These are phyloP conservation scores for Arxiozyma telluris DNA, from an alignment of 1,139 yeast genomes.

Conservation along the genomic window DNA sequence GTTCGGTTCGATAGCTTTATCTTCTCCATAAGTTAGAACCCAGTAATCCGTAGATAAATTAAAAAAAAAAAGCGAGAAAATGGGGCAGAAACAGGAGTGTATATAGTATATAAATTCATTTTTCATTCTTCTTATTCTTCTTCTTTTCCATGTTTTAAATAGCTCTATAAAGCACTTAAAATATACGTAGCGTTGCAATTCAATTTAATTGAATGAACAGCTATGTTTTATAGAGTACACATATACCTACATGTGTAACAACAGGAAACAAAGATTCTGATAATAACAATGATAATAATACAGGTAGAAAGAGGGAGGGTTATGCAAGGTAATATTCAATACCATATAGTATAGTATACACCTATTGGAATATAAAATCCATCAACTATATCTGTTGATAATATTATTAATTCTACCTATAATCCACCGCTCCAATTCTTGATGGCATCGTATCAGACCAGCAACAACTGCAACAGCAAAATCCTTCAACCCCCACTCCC, in stretches of 20 bases:
- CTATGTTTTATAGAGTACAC: neutral
- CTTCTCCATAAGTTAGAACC: conserved; percentile 66
- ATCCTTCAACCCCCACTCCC: no score
- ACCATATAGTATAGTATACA: neutral
- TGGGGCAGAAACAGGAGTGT: conserved; percentile 72
- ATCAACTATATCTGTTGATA: neutral
- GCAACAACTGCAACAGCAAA: no score
- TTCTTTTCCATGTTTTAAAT: no score
- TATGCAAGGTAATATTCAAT: neutral
- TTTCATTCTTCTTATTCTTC: neutral
- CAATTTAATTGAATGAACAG: no score
- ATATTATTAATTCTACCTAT: neutral
- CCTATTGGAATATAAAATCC: neutral
- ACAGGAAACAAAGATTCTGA: no score
- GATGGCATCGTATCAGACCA: neutral
- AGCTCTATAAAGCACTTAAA: neutral
- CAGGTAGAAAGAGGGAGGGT: neutral
- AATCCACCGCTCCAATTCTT: neutral
- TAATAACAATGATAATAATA: no score
- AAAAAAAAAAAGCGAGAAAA: conserved; percentile 29
- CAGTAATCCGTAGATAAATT: conserved; percentile 40
- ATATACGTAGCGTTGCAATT: neutral
- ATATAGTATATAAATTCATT: no score
- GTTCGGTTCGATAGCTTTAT: conserved; percentile 37
- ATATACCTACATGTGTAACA: neutral